A percentile compares a stretch with the other conserved stretches of the same genome.
These are phyloP conservation scores for Zizania palustris DNA, from an alignment of 202 grass and related monocot genomes.

Conservation along the genomic window DNA sequence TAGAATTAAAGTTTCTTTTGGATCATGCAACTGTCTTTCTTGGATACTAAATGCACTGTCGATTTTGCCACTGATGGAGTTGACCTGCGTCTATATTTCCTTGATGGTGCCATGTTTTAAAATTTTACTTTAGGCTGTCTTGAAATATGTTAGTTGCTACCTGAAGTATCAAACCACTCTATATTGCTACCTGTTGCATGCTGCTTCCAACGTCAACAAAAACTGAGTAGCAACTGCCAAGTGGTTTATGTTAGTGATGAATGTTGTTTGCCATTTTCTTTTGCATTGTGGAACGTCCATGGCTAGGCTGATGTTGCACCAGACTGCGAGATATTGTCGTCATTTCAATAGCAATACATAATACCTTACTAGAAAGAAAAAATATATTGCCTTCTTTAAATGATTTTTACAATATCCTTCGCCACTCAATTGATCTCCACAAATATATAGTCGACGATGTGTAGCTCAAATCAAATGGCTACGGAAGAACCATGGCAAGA, in stretches of 20 bases:
- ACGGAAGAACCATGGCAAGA: conserved; percentile 48
- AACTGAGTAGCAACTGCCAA: not conserved
- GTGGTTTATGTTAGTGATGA: not conserved
- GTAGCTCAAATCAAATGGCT: conserved; percentile 23
- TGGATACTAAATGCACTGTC: conserved; percentile 26
- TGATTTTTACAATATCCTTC: no score
- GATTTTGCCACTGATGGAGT: conserved; percentile 35
- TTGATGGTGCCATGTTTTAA: conserved; percentile 3
- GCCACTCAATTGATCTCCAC: not conserved
- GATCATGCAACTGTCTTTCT: conserved; percentile 38
- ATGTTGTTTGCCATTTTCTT: not conserved
- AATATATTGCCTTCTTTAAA: no score
- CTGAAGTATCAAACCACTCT: not conserved
- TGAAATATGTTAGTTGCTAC: no score
- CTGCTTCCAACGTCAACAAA: not conserved
- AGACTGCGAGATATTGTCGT: no score
- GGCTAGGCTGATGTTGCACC: no score
- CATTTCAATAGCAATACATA: no score
- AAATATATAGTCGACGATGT: not conserved
- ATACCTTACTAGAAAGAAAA: no score
- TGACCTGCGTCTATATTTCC: conserved; percentile 23
- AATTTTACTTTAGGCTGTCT: not conserved
- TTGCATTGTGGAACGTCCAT: not conserved
- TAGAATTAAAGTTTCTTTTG: conserved; percentile 15
- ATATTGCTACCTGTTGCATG: not conserved